Conservation (phyloP, 768 basidiomycete species). For the Xerocomus potaroensis region DNA sequence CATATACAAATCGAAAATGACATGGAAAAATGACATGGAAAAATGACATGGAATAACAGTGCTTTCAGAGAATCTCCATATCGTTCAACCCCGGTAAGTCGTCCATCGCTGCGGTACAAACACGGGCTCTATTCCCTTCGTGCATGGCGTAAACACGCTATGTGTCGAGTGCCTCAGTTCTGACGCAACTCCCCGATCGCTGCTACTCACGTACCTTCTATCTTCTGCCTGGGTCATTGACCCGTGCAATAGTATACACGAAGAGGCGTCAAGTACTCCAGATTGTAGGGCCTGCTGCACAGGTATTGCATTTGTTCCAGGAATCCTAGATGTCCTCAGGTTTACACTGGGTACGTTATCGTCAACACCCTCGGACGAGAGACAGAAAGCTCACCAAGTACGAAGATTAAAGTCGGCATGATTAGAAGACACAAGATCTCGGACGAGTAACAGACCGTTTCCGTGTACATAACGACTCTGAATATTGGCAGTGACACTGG, state of each 20-base stretch:
- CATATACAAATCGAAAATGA: conserved; percentile 1
- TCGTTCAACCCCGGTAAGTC: conserved; percentile 10
- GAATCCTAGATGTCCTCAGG: not conserved
- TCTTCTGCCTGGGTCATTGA: not conserved
- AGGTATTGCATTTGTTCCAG: not conserved
- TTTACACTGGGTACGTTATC: conserved; percentile 3
- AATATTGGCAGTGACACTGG: conserved; percentile 8
- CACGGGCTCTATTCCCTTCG: not conserved
- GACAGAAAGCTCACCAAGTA: conserved; percentile 3
- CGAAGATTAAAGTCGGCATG: conserved; percentile 17
- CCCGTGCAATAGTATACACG: not conserved
- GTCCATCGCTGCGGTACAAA: conserved; percentile 1
- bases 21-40: too few relatives aligned
- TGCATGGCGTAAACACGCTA: not conserved
- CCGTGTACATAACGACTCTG: conserved; percentile 4
- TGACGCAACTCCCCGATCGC: not conserved
- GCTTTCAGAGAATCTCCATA: conserved; percentile 1
- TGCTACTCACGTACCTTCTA: conserved; percentile 16
- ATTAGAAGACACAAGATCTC: conserved; percentile 12
- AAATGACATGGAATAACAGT: too few relatives aligned
- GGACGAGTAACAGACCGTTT: conserved; percentile 8
- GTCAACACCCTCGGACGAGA: not conserved
- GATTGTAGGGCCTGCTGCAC: conserved; percentile 5
- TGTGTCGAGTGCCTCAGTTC: not conserved
- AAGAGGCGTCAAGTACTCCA: not conserved